Evolutionary conservation across 2,329 filamentous ascomycete species (phyloP).

Genomic region (Mycosphaerella sp.): DNA sequence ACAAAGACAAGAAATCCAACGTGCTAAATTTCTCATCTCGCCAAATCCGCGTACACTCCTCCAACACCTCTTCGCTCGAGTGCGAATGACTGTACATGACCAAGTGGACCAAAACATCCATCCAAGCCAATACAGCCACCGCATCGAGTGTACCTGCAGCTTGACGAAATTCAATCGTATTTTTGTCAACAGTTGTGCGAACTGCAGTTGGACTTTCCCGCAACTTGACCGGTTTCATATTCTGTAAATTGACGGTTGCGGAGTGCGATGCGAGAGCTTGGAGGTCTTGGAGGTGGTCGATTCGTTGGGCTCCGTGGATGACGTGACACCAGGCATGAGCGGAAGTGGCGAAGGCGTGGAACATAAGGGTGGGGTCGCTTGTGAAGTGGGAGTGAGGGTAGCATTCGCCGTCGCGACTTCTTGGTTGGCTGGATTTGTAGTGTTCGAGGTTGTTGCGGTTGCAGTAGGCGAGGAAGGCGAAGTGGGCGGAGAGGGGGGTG

Average conservation of each 20-base stretch:
- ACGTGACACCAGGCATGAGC: slow-evolving; percentile 9
- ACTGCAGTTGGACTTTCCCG: neutral
- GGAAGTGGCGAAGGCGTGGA: slow-evolving; percentile 4
- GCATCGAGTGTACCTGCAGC: slow-evolving; percentile 24
- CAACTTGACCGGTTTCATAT: slow-evolving; percentile 3
- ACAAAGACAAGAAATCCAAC: no score
- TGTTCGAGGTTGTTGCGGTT: neutral
- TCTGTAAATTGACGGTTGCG: slow-evolving; percentile 16
- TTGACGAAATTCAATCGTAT: slow-evolving; percentile 32
- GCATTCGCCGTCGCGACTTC: neutral
- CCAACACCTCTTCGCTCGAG: no score
- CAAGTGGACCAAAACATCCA: slow-evolving; percentile 18
- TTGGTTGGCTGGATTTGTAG: neutral
- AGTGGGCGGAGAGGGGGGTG: slow-evolving; percentile 11
- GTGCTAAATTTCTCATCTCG: no score
- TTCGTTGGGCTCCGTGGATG: slow-evolving; percentile 8
- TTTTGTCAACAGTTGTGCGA: neutral
- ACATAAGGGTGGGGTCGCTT: neutral
- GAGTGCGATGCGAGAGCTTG: neutral
- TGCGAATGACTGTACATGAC: slow-evolving; percentile 9
- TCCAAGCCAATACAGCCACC: slow-evolving; percentile 26
- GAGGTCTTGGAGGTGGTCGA: slow-evolving; percentile 9
- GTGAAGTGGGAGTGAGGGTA: neutral
- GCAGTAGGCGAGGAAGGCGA: neutral
- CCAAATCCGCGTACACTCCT: no score